These are phyloP conservation scores for Colletotrichum phormii DNA, from an alignment of 2,329 filamentous ascomycete genomes.

Conservation along the genomic window DNA sequence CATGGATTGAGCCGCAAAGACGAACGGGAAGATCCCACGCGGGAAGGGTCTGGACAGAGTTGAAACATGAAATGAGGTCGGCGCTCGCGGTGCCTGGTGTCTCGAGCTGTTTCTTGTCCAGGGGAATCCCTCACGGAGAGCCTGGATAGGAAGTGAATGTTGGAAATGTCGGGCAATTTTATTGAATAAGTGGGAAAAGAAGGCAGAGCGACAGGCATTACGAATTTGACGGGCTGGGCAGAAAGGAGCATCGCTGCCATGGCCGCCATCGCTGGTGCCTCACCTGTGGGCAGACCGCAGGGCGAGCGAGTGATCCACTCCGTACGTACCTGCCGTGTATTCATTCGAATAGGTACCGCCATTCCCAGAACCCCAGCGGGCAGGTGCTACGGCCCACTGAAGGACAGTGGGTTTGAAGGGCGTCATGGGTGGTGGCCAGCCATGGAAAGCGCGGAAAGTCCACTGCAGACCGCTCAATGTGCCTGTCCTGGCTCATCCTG, in stretches of 20 bases:
- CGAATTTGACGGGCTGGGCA: neutral
- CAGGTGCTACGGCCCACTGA: neutral
- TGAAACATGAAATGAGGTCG: neutral
- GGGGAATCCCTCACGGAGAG: neutral
- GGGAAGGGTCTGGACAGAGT: neutral
- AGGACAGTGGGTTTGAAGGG: neutral
- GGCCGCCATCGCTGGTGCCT: too few relatives aligned
- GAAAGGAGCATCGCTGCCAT: neutral
- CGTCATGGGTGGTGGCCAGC: neutral
- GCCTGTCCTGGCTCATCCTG: too few relatives aligned
- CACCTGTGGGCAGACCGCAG: neutral
- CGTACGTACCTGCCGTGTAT: too few relatives aligned
- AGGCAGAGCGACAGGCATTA: neutral
- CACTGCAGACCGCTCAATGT: neutral
- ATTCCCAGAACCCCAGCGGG: too few relatives aligned
- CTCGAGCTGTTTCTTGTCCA: neutral
- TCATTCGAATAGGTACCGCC: neutral
- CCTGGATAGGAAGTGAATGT: neutral
- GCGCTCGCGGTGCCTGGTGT: slow-evolving; percentile 7
- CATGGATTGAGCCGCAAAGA: neutral
- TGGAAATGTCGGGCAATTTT: neutral
- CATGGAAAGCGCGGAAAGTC: too few relatives aligned
- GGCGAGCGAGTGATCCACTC: neutral
- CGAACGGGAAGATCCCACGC: slow-evolving; percentile 6
- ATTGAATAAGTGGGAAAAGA: neutral